Percentiles rank a stretch among this genome's conserved stretches.
Conservation (phyloP, 169 alveolate genomes). For the Babesia bigemina region DNA sequence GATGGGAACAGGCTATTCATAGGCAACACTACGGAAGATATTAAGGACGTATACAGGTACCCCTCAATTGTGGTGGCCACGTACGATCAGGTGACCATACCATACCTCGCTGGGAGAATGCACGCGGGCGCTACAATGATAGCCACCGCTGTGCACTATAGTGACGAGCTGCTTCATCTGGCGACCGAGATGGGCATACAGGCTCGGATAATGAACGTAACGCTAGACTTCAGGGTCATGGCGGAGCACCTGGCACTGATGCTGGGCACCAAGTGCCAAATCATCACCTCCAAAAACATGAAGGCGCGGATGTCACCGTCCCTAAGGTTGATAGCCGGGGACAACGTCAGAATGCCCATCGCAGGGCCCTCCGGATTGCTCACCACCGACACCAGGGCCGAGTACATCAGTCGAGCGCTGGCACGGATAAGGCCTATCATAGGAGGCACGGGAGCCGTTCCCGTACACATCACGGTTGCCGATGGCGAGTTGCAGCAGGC, state of each 20-base stretch:
- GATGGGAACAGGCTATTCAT: constrained; percentile 28
- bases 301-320: neutral
- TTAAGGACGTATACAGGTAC: constrained; percentile 33
- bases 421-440: neutral
- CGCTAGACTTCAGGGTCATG: constrained; percentile 6
- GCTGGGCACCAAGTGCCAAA: neutral
- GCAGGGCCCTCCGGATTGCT: neutral
- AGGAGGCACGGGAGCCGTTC: neutral
- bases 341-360: constrained; percentile 4
- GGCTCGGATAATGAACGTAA: neutral
- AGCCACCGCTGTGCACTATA: neutral
- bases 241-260: neutral
- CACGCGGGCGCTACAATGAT: constrained; percentile 25
- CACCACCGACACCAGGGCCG: neutral
- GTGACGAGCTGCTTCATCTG: constrained; percentile 1
- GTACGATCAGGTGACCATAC: constrained; percentile 3
- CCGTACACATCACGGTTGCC: constrained; percentile 3
- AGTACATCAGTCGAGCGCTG: neutral
- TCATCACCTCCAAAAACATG: neutral
- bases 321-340: constrained; percentile 11
- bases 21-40: constrained; percentile 33
- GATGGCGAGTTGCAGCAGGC: neutral
- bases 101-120: constrained; percentile 16
- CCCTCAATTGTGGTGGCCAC: constrained; percentile 41
- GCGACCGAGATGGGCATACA: constrained; percentile 8